These are phyloP conservation scores for Parathielavia appendiculata DNA, from an alignment of 495 filamentous ascomycete genomes.

Conservation along the genomic window DNA sequence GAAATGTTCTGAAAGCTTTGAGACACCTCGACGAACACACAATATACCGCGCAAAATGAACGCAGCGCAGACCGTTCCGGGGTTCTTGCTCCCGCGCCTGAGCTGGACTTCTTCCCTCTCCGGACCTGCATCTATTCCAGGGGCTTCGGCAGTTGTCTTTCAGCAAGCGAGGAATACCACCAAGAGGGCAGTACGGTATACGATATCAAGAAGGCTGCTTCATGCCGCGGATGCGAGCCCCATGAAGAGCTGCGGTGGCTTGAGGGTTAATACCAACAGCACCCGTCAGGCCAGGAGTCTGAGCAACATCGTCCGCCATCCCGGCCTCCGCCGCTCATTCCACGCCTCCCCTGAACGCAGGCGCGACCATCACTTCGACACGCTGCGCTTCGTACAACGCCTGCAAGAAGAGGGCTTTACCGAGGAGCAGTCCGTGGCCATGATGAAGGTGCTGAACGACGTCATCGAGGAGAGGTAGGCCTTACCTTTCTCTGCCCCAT, in stretches of 20 bases:
- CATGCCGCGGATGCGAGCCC: not conserved
- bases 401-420: slow-evolving; percentile 89
- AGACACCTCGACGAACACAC: not conserved
- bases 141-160: slow-evolving; percentile 14
- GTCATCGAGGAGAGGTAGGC: slow-evolving; percentile 86
- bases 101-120: slow-evolving; percentile 43
- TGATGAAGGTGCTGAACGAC: slow-evolving; percentile 96
- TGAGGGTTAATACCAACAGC: not conserved
- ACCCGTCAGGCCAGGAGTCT: not conserved
- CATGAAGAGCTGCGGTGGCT: not conserved
- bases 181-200: slow-evolving; percentile 3
- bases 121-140: slow-evolving; percentile 9
- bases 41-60: slow-evolving; percentile 23
- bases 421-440: slow-evolving; percentile 87
- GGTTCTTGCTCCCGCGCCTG: slow-evolving; percentile 49
- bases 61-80: slow-evolving; percentile 37
- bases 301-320: slow-evolving; percentile 24
- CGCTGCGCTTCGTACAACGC: slow-evolving; percentile 90
- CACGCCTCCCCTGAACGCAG: slow-evolving; percentile 56
- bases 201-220: slow-evolving; percentile 10
- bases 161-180: slow-evolving; percentile 14
- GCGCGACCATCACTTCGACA: slow-evolving; percentile 96
- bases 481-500: not conserved
- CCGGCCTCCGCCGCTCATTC: slow-evolving; percentile 51
- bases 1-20: not conserved